These are phyloP conservation scores for Sphaerulina musiva DNA, from an alignment of 2,329 filamentous ascomycete genomes.

Conservation along the genomic window DNA sequence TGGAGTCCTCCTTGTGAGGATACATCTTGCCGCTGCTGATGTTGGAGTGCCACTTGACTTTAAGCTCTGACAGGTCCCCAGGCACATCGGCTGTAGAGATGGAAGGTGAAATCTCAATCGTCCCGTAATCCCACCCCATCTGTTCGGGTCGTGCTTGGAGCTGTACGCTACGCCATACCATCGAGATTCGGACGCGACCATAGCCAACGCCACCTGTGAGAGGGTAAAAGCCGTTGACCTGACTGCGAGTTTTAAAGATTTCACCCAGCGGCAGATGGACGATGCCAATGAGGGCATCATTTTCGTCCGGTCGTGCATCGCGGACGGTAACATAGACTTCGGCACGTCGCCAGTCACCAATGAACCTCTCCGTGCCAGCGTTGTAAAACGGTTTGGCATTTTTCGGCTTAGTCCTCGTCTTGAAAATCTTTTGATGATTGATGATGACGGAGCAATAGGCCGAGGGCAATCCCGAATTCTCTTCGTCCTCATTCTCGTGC, in stretches of 20 bases:
- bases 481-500: conserved; percentile 52
- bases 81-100: conserved; percentile 48
- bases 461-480: conserved; percentile 58
- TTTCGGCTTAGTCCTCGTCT: conserved; percentile 68
- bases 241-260: conserved; percentile 56
- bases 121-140: conserved; percentile 66
- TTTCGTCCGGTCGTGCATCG: conserved; percentile 62
- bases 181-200: conserved; percentile 60
- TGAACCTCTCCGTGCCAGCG: conserved; percentile 65
- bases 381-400: conserved; percentile 75
- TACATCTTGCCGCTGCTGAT: conserved; percentile 56
- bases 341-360: conserved; percentile 60
- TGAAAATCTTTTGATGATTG: conserved; percentile 64
- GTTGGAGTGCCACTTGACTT: conserved; percentile 55
- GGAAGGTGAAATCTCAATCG: conserved; percentile 55
- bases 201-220: conserved; percentile 66
- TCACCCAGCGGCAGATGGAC: conserved; percentile 60
- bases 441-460: conserved; percentile 67
- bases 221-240: conserved; percentile 60
- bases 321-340: conserved; percentile 63
- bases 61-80: conserved; percentile 39
- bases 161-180: conserved; percentile 66
- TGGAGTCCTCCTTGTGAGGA: conserved; percentile 35
- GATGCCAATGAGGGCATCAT: conserved; percentile 62
- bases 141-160: conserved; percentile 54